Evolutionary conservation across 164 flowering plant genomes (phyloP).

Genomic region (Hamamelis virginiana): DNA sequence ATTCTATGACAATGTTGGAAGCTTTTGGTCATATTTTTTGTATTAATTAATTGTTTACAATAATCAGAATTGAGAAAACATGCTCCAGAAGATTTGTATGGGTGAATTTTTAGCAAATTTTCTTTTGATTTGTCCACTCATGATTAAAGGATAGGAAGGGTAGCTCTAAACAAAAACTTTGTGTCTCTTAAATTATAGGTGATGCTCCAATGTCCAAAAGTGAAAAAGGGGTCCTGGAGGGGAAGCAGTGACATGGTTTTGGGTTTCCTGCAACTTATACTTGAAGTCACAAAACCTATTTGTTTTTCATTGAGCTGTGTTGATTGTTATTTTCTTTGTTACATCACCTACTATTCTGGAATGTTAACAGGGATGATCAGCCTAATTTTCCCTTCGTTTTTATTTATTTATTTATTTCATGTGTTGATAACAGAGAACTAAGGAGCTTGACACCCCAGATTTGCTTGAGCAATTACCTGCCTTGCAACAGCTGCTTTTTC

Average conservation of each 20-base stretch:
- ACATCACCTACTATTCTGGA: no score
- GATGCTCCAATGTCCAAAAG: no score
- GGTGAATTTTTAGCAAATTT: background rate
- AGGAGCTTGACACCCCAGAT: slow-evolving; percentile 10
- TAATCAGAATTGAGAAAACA: no score
- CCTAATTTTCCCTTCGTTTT: no score
- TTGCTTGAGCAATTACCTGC: slow-evolving; percentile 46
- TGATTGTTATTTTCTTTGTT: no score
- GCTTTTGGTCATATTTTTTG: no score
- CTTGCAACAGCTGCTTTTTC: slow-evolving; percentile 51
- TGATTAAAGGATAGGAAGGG: background rate
- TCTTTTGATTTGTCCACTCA: background rate
- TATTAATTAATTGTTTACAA: no score
- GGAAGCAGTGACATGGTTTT: background rate
- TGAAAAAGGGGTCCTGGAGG: background rate
- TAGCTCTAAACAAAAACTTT: background rate
- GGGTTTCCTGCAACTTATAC: background rate
- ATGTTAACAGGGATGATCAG: no score
- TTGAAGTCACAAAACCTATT: background rate
- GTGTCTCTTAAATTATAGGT: background rate
- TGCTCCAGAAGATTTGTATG: background rate
- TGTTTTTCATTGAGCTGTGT: no score
- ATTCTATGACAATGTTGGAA: no score
- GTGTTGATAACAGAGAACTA: slow-evolving; percentile 9
- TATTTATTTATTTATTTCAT: background rate